Percentiles rank a stretch among this genome's conserved stretches.
Conservation (phyloP, 345 rosid genomes). For the Lagerstroemia speciosa region DNA sequence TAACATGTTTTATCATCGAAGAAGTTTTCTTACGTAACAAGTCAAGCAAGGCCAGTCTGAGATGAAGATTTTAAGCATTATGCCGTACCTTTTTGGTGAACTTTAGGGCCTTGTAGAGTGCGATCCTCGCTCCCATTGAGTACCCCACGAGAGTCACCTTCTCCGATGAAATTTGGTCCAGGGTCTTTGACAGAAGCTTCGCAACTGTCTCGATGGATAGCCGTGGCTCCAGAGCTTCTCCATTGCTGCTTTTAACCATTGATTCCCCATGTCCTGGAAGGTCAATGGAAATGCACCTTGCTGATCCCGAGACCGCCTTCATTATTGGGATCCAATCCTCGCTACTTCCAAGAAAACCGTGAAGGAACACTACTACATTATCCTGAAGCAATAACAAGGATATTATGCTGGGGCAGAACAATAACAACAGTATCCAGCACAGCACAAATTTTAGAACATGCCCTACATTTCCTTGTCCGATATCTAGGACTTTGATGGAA, state of each 20-base stretch:
- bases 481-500: conserved; percentile 41
- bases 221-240: conserved; percentile 18
- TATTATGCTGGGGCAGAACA: neutral
- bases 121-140: conserved; percentile 93
- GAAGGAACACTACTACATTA: conserved; percentile 55
- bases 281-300: conserved; percentile 77
- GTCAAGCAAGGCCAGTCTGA: neutral
- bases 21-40: conserved; percentile 1
- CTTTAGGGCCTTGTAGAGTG: conserved; percentile 67
- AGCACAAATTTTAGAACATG: neutral
- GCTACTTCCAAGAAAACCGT: conserved; percentile 86
- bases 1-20: neutral
- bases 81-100: conserved; percentile 42
- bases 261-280: conserved; percentile 91
- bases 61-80: neutral
- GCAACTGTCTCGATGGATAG: conserved; percentile 56
- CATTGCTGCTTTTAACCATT: conserved; percentile 23
- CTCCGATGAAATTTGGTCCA: conserved; percentile 42
- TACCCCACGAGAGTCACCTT: conserved; percentile 69
- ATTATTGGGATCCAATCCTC: conserved; percentile 87
- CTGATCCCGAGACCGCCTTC: conserved; percentile 64
- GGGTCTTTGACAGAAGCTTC: conserved; percentile 30
- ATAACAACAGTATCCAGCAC: neutral
- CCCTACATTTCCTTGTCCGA: conserved; percentile 44
- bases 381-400: conserved; percentile 27